Conservation (phyloP, 2,329 filamentous ascomycete genomes). For the Scytalidium sp. region DNA sequence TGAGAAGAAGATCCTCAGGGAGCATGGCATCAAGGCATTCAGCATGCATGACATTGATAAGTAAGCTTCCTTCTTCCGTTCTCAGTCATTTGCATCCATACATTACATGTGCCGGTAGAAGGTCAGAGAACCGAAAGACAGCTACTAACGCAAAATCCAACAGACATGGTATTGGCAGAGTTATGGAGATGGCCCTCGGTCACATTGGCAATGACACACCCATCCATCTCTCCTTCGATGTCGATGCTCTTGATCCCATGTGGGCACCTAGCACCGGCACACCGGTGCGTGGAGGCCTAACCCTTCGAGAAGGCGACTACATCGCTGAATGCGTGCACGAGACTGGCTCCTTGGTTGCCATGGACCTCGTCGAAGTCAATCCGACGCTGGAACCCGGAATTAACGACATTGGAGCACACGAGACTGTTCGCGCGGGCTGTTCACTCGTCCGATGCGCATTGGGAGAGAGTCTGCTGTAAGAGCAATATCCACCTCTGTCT, state of each 20-base stretch:
- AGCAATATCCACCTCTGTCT: no score
- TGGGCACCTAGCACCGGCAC: conserved; percentile 97
- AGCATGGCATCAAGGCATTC: conserved; percentile 91
- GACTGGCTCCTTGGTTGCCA: conserved; percentile 73
- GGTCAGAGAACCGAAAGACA: not conserved
- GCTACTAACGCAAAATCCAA: not conserved
- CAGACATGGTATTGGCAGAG: conserved; percentile 87
- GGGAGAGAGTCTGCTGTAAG: conserved; percentile 82
- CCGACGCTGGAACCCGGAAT: conserved; percentile 60
- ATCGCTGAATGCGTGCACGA: conserved; percentile 87
- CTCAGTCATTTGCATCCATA: not conserved
- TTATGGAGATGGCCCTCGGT: conserved; percentile 97
- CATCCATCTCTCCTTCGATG: conserved; percentile 95
- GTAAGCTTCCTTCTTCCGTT: conserved; percentile 41
- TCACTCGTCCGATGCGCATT: conserved; percentile 88
- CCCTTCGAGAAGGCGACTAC: conserved; percentile 91
- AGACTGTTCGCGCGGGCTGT: conserved; percentile 88
- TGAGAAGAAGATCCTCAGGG: conserved; percentile 88
- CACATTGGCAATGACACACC: conserved; percentile 94
- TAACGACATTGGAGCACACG: conserved; percentile 62
- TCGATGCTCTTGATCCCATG: conserved; percentile 92
- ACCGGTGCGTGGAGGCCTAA: conserved; percentile 88
- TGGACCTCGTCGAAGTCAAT: conserved; percentile 83
- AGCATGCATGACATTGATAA: conserved; percentile 98
- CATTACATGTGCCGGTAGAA: no score